A percentile compares a stretch with the other conserved stretches of the same genome.
Evolutionary conservation across 257 asterid species (phyloP).

Genomic region (Forsythia suspensa): DNA sequence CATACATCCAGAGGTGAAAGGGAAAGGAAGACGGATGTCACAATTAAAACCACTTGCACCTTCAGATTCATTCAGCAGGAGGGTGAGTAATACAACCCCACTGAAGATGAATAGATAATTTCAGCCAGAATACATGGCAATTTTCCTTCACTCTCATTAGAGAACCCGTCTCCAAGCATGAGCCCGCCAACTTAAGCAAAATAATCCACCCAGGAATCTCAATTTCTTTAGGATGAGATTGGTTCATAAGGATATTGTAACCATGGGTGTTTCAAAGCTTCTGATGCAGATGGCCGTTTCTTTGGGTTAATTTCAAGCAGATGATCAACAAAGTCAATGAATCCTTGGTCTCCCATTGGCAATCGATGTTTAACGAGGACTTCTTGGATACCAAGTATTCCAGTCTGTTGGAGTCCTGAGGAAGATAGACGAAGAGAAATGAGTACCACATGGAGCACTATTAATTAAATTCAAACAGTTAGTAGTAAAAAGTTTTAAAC

Average conservation of each 20-base stretch:
- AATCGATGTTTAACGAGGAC: slow-evolving; percentile 85
- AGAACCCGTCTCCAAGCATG: not conserved
- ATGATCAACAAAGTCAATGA: slow-evolving; percentile 80
- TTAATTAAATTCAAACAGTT: too few species aligned
- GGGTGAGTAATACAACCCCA: slow-evolving; percentile 12
- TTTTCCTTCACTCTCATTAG: slow-evolving; percentile 16
- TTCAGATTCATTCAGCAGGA: slow-evolving; percentile 26
- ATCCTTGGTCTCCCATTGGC: slow-evolving; percentile 99
- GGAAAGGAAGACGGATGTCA: slow-evolving; percentile 27
- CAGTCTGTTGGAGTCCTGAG: slow-evolving; percentile 79
- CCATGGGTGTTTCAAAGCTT: slow-evolving; percentile 96
- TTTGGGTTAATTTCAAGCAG: slow-evolving; percentile 83
- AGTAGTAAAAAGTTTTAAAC: too few species aligned
- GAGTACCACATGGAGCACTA: not conserved
- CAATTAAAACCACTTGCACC: slow-evolving; percentile 32
- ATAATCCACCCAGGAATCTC: not conserved
- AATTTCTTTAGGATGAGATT: slow-evolving; percentile 63
- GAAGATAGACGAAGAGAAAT: slow-evolving; percentile 10
- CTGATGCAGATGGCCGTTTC: slow-evolving; percentile 85
- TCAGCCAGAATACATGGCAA: not conserved
- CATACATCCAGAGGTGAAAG: slow-evolving; percentile 28
- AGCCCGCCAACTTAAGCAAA: slow-evolving; percentile 14
- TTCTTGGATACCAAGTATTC: slow-evolving; percentile 92
- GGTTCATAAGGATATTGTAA: slow-evolving; percentile 93
- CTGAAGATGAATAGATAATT: slow-evolving; percentile 22